phyloP scores from a whole-genome alignment of 2,329 filamentous ascomycete species.

The Pseudogymnoascus sp. region DNA sequence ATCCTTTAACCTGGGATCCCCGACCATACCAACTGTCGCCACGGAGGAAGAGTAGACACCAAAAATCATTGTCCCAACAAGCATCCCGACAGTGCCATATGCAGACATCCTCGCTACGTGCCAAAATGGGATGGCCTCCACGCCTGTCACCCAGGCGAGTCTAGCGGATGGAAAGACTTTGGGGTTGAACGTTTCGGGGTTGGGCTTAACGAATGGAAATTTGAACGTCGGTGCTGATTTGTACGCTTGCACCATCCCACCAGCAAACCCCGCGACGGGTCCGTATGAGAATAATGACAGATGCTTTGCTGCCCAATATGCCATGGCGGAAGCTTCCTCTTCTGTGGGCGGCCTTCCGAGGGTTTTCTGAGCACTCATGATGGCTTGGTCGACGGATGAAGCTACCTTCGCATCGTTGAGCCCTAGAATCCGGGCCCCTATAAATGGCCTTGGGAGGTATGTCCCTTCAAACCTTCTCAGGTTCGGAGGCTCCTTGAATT shows the following conservation, averaged over 20 bases:
- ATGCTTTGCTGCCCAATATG: slow-evolving; percentile 22
- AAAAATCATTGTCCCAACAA: slow-evolving; percentile 18
- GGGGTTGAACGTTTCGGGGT: slow-evolving; percentile 20
- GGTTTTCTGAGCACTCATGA: slow-evolving; percentile 6
- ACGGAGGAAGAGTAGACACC: slow-evolving; percentile 21
- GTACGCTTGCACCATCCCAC: slow-evolving; percentile 21
- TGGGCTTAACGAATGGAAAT: slow-evolving; percentile 26
- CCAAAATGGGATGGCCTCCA: slow-evolving; percentile 17
- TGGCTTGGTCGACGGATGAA: slow-evolving; percentile 5
- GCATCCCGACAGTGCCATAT: slow-evolving; percentile 19
- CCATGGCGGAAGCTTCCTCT: slow-evolving; percentile 23
- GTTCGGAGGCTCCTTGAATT: neutral
- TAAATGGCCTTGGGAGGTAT: slow-evolving; percentile 20
- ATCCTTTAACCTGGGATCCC: slow-evolving; percentile 22
- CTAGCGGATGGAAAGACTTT: slow-evolving; percentile 15
- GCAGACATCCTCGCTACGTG: slow-evolving; percentile 18
- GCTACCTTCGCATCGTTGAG: slow-evolving; percentile 14
- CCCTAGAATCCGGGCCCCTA: slow-evolving; percentile 20
- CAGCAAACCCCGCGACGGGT: slow-evolving; percentile 17
- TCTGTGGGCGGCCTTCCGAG: slow-evolving; percentile 19
- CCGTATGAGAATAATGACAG: slow-evolving; percentile 22
- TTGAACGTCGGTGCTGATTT: slow-evolving; percentile 17
- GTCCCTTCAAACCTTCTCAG: slow-evolving; percentile 13
- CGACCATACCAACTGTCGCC: slow-evolving; percentile 19
- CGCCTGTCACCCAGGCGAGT: slow-evolving; percentile 14